Evolutionary conservation across 805 yeast genomes (phyloP), one percentile per base, ranked within the genome.

Genomic region (Candida silvicultrix): DNA sequence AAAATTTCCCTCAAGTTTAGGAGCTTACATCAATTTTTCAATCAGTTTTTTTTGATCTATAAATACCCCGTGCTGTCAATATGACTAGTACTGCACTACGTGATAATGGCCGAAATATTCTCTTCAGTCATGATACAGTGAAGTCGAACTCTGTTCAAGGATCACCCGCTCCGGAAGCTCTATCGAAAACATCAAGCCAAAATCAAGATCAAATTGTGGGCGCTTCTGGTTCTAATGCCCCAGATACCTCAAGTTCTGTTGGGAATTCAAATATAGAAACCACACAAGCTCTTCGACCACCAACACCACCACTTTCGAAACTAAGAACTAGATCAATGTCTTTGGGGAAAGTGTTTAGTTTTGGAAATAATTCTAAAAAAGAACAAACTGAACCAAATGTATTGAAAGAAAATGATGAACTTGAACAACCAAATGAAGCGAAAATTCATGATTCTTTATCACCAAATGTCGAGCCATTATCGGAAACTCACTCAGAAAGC

Each of bases 251-350:
- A 11, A 15, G n/a, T 38, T 25, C 32, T 12, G 38, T 7, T 18
- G 18, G n/a, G 14, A 11, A 35, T 3, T 37, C 40, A 37, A 21
- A 37, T 37, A 20, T 15, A 5, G 25, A 20, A 14, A 4, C 25
- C 2, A n/a, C 40, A 20, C 25, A 37, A 37, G 10, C 6, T n/a
- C 16, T 18, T 11, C 41, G 28, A 35, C 10, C 37, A 36, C 5
- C 37, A 3, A 42, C 19, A 41, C 47, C 32, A 18, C 48, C 59
- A 3, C 41, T 48, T 32, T 48, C 58, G 5, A 60, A 58, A 36
- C 54, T 69, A 15, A 54, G 75, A 48, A 60, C 71, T 4, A 56
- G 77, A 43, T 70, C 76, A 12, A 61, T 68, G 48, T 71, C 76
- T 1, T 55, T 72, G 18, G 66, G 70, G 2, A 64, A 68, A 43